Conservation (phyloP, 75 land plant genomes). For the Azolla pinnata region DNA sequence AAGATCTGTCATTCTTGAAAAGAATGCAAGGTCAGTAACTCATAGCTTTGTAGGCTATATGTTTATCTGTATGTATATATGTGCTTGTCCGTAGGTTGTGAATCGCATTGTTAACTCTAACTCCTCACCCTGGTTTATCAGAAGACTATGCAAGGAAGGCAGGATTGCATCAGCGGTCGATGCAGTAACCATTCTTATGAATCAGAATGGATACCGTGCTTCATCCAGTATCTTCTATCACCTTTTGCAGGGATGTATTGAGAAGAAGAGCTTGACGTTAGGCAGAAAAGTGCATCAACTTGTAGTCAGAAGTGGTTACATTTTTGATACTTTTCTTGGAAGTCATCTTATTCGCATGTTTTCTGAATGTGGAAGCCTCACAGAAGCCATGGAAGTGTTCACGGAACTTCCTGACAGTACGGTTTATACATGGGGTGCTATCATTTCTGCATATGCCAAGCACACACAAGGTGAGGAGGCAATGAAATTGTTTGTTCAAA, state of each 20-base stretch:
- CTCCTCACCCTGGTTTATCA: too few relatives aligned
- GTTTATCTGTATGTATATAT: too few relatives aligned
- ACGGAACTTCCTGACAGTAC: neutral
- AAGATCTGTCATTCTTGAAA: too few relatives aligned
- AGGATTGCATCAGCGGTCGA: neutral
- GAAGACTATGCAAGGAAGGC: neutral
- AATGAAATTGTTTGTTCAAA: neutral
- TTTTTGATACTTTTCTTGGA: neutral
- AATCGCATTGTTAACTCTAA: too few relatives aligned
- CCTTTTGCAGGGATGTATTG: neutral
- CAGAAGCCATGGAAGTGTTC: neutral
- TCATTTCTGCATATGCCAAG: slow-evolving; percentile 7
- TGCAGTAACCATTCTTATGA: neutral
- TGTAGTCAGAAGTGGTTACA: neutral
- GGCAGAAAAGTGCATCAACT: slow-evolving; percentile 1
- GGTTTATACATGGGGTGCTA: slow-evolving; percentile 1
- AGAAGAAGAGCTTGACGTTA: neutral
- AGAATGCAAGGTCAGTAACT: too few relatives aligned
- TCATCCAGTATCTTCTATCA: neutral
- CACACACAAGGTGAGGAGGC: neutral
- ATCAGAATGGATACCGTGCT: neutral
- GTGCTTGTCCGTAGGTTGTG: too few relatives aligned
- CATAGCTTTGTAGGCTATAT: too few relatives aligned
- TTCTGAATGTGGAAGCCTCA: neutral
- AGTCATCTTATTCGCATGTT: neutral